A percentile compares a stretch with the other conserved stretches of the same genome.
Evolutionary conservation across 352 stramenopile genomes (phyloP).

Genomic region (Phytopythium chamaehyphon): DNA sequence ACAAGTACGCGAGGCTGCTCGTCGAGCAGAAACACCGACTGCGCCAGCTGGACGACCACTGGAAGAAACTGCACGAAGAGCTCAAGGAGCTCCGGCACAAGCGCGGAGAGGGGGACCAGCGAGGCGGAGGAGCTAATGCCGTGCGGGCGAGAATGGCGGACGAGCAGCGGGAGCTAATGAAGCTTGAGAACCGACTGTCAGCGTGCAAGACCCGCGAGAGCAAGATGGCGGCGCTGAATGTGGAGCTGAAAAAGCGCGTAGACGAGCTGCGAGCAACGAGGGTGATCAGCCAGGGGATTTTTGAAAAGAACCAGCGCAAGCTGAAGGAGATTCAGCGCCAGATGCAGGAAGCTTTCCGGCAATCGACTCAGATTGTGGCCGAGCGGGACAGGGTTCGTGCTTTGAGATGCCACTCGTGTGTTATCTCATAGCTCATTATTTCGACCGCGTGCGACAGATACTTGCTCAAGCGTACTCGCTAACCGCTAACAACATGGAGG

Average conservation of each 20-base stretch:
- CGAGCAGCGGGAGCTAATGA: constrained; percentile 73
- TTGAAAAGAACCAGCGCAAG: constrained; percentile 77
- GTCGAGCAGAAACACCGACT: constrained; percentile 71
- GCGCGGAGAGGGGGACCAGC: constrained; percentile 66
- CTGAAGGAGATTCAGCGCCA: constrained; percentile 70
- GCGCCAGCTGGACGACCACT: constrained; percentile 62
- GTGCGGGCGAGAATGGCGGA: constrained; percentile 66
- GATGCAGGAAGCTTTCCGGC: constrained; percentile 72
- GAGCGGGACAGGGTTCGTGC: constrained; percentile 56
- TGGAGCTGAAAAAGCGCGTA: constrained; percentile 43
- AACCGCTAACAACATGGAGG: constrained; percentile 63
- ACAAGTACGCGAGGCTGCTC: constrained; percentile 72
- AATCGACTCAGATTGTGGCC: constrained; percentile 64
- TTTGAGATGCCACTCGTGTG: neutral
- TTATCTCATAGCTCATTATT: too few relatives aligned
- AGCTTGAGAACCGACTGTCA: constrained; percentile 74
- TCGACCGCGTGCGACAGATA: constrained; percentile 22
- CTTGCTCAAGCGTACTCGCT: constrained; percentile 63
- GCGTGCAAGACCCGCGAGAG: constrained; percentile 70
- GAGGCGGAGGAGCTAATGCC: constrained; percentile 62
- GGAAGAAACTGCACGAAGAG: constrained; percentile 62
- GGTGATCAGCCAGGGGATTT: constrained; percentile 65
- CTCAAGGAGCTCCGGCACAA: constrained; percentile 62
- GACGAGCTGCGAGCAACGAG: constrained; percentile 62
- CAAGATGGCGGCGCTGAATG: constrained; percentile 64